These are phyloP conservation scores for Solanum bulbocastanum DNA, from an alignment of 257 asterid species.

Conservation along the genomic window DNA sequence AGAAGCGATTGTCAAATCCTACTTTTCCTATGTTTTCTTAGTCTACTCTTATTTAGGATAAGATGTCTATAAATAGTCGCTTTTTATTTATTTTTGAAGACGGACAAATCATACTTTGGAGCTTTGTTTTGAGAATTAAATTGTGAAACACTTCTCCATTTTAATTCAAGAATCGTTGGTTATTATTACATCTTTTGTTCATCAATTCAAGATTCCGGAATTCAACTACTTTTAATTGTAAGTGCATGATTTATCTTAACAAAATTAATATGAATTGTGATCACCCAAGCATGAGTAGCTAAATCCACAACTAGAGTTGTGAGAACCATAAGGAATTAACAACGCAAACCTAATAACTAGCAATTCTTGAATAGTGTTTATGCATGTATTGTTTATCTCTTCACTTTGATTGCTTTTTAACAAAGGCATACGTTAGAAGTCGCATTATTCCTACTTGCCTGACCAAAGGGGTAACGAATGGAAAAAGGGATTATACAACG, in stretches of 20 bases:
- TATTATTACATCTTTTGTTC: neutral
- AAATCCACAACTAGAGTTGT: neutral
- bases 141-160: neutral
- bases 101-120: neutral
- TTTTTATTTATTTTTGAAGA: neutral
- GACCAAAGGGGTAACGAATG: neutral
- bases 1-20: neutral
- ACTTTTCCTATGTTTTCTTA: neutral
- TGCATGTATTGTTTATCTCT: neutral
- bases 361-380: neutral
- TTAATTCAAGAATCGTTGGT: neutral
- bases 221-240: neutral
- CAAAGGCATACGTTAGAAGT: neutral
- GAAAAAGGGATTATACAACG: neutral
- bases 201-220: neutral
- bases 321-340: neutral
- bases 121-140: neutral
- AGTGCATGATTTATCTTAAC: neutral
- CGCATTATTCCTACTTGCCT: neutral
- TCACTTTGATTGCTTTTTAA: neutral
- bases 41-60: neutral
- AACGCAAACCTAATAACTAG: neutral
- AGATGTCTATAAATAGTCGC: neutral
- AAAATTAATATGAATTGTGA: neutral
- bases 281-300: neutral